Conservation (phyloP, 805 yeast genomes). For the Lipomyces sp. region DNA sequence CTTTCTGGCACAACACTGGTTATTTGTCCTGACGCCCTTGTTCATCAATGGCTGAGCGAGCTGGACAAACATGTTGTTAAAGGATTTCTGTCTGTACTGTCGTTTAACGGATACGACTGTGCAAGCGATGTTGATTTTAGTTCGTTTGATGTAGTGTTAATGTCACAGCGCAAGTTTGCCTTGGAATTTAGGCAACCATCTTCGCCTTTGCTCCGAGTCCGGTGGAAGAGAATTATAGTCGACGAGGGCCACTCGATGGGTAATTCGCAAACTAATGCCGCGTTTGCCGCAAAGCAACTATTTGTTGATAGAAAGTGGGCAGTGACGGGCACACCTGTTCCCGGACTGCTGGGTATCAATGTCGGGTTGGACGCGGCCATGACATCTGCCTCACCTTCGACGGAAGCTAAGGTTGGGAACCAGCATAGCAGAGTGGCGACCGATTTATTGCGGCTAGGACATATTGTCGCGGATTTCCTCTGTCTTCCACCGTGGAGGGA, state of each 20-base stretch:
- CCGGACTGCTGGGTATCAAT: slow-evolving; percentile 59
- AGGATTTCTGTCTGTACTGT: slow-evolving; percentile 48
- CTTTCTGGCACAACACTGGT: slow-evolving; percentile 61
- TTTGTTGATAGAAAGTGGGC: slow-evolving; percentile 71
- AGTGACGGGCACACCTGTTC: slow-evolving; percentile 76
- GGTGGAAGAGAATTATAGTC: slow-evolving; percentile 73
- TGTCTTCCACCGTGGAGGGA: slow-evolving; percentile 63
- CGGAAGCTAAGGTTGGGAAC: slow-evolving; percentile 27
- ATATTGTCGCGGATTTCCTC: slow-evolving; percentile 57
- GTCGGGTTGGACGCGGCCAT: slow-evolving; percentile 52
- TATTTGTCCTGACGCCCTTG: slow-evolving; percentile 68
- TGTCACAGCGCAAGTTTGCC: slow-evolving; percentile 56
- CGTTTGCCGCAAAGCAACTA: slow-evolving; percentile 54
- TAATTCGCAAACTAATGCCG: slow-evolving; percentile 57
- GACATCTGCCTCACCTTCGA: slow-evolving; percentile 41
- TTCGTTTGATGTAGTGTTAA: slow-evolving; percentile 58
- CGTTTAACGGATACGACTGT: slow-evolving; percentile 9
- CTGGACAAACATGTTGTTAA: slow-evolving; percentile 58
- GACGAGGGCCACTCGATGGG: slow-evolving; percentile 76
- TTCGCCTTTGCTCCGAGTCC: slow-evolving; percentile 51
- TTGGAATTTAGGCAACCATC: slow-evolving; percentile 44
- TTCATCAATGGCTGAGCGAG: slow-evolving; percentile 68
- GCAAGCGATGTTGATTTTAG: slow-evolving; percentile 46
- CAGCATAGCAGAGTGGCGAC: slow-evolving; percentile 35
- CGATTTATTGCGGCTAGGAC: slow-evolving; percentile 62